A percentile compares a stretch with the other conserved stretches of the same genome.
Conservation (phyloP, 2,329 filamentous ascomycete species). For the Pseudocercospora macadamiae region DNA sequence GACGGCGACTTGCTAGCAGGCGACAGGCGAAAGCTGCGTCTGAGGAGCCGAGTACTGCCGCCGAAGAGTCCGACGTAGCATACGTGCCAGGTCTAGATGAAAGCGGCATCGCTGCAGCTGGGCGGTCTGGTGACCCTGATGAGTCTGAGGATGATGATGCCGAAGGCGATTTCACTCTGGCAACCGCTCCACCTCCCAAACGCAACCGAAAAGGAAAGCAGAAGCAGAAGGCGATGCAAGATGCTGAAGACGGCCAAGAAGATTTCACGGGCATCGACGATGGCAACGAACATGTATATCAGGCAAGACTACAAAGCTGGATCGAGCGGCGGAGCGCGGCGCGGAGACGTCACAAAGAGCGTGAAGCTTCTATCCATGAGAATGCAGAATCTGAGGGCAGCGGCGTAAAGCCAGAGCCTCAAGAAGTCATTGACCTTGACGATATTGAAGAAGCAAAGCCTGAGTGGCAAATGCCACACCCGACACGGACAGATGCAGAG, state of each 20-base stretch:
- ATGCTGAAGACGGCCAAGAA: slow-evolving; percentile 44
- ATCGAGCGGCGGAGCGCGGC: slow-evolving; percentile 64
- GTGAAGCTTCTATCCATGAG: slow-evolving; percentile 15
- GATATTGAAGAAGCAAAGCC: slow-evolving; percentile 44
- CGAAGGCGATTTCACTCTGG: slow-evolving; percentile 38
- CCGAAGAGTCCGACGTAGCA: slow-evolving; percentile 42
- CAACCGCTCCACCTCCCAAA: slow-evolving; percentile 43
- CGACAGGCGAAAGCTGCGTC: slow-evolving; percentile 27
- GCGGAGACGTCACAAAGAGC: slow-evolving; percentile 45
- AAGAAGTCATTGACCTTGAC: slow-evolving; percentile 37
- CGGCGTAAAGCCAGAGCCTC: slow-evolving; percentile 25
- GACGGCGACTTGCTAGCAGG: slow-evolving; percentile 41
- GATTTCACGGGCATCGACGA: slow-evolving; percentile 75
- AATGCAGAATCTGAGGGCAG: not conserved
- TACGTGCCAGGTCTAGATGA: slow-evolving; percentile 47
- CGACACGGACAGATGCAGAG: slow-evolving; percentile 73
- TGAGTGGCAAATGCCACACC: slow-evolving; percentile 87
- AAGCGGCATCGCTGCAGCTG: slow-evolving; percentile 41
- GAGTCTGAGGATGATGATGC: slow-evolving; percentile 44
- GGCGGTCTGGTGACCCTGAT: slow-evolving; percentile 43
- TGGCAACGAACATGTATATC: slow-evolving; percentile 82
- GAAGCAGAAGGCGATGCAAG: slow-evolving; percentile 30
- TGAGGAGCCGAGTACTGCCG: slow-evolving; percentile 26
- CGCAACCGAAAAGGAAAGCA: slow-evolving; percentile 37
- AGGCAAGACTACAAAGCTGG: slow-evolving; percentile 76